Conservation (phyloP, 495 filamentous ascomycete genomes). For the Daldinia vernicosa region DNA sequence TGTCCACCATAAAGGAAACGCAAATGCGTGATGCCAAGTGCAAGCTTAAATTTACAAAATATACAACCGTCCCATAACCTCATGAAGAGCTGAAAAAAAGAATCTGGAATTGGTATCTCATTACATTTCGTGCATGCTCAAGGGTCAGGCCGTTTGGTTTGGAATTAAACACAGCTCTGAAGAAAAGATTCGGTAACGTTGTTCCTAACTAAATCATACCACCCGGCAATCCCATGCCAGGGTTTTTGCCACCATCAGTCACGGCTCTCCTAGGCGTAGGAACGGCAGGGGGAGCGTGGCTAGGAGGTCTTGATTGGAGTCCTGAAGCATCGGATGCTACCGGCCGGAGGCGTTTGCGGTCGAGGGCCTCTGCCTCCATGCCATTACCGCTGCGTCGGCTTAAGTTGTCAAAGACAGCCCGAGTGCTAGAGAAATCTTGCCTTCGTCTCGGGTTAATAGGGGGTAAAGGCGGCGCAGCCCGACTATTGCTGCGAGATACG, state of each 20-base stretch:
- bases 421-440: slow-evolving; percentile 64
- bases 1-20: slow-evolving; percentile 32
- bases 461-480: slow-evolving; percentile 67
- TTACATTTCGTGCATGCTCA: slow-evolving; percentile 48
- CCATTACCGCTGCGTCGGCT: slow-evolving; percentile 52
- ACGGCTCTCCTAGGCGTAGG: slow-evolving; percentile 47
- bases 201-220: slow-evolving; percentile 55
- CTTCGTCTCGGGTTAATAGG: slow-evolving; percentile 74
- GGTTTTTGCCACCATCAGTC: slow-evolving; percentile 45
- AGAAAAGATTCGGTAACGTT: slow-evolving; percentile 8
- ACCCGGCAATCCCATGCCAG: slow-evolving; percentile 49
- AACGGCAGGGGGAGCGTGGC: slow-evolving; percentile 50
- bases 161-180: slow-evolving; percentile 30
- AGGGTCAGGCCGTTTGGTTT: slow-evolving; percentile 20
- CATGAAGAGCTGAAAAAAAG: slow-evolving; percentile 24
- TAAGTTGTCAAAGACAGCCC: slow-evolving; percentile 62
- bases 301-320: slow-evolving; percentile 51
- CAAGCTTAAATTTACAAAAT: slow-evolving; percentile 45
- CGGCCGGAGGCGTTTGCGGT: slow-evolving; percentile 64
- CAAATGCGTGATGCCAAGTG: slow-evolving; percentile 34
- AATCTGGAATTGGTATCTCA: slow-evolving; percentile 46
- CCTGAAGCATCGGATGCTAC: slow-evolving; percentile 58
- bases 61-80: slow-evolving; percentile 33
- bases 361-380: slow-evolving; percentile 42
- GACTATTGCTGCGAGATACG: slow-evolving; percentile 46